Base-by-base conservation (phyloP, 1,139 yeast genomes). In the Lodderomyces parapsilosis region DNA sequence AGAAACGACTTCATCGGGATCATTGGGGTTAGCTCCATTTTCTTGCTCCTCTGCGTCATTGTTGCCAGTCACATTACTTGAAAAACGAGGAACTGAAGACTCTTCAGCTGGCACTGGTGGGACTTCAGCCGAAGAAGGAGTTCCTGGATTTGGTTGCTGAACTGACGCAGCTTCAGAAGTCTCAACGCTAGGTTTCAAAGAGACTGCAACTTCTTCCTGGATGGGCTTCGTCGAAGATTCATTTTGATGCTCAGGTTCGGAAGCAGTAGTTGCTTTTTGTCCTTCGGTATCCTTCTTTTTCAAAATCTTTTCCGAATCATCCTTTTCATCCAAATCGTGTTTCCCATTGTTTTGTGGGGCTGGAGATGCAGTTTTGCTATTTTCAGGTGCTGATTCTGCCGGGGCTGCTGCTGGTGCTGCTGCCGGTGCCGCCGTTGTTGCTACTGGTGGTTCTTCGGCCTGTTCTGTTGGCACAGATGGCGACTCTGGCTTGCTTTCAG, bases 281-380 rank as follows among this genome's bases (percentile, higher is more conserved):
- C 50, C 22, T 20, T 25, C 47, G 11, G 45, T 43, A 48, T 43
- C 51, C 42, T 50, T 49, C 40, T 45, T 45, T 47, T 54, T 39
- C 46, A 46, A 19, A 41, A 48, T 37, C 24, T 41, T 49, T 5
- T 45, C 47, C 15, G 49, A 43, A 42, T 52, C 54, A 19, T 41
- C 41, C 50, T 67, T 69, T 19, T 68, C 73, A 7, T 71, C 76
- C 45, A 71, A 62, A 40, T 70, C 75, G 38, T 66, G 69, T 45
- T 71, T 71, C 30, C 49, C 48, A 41, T 45, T 46, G 18, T 25
- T 33, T 31, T 40, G 38, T 4, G 11, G 9, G 6, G 33, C 31
- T n/a, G 17, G 18, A 13, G 40, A 23, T 13, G 33, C 23, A 8
- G 39, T 11, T 34, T 34, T n/a, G 18, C 34, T 30, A 8, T 30